Evolutionary conservation across 805 yeast species (phyloP).

Genomic region (Suhomyces prunicola): DNA sequence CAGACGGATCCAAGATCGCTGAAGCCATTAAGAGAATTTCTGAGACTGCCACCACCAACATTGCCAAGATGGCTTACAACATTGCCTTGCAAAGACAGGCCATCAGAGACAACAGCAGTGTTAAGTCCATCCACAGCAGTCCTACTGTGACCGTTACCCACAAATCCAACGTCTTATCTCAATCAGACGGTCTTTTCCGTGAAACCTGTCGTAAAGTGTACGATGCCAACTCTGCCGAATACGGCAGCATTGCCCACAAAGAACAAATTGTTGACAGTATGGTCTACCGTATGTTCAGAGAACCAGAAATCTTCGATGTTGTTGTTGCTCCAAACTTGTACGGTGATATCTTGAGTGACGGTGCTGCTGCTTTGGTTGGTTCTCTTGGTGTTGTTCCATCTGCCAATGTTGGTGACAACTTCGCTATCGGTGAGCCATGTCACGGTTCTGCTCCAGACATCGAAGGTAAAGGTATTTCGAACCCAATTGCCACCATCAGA

Average conservation of each 20-base stretch:
- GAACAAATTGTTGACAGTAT: constrained; percentile 99
- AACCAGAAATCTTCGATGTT: constrained; percentile 95
- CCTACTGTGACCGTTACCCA: constrained; percentile 90
- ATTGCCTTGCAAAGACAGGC: constrained; percentile 89
- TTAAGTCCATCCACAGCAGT: constrained; percentile 31
- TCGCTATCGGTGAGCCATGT: constrained; percentile 98
- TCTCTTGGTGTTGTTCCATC: constrained; percentile 97
- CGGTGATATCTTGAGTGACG: constrained; percentile 95
- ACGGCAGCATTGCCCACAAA: constrained; percentile 61
- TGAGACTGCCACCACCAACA: constrained; percentile 79
- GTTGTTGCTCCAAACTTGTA: constrained; percentile 98
- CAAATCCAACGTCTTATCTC: constrained; percentile 91
- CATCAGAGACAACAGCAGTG: constrained; percentile 56
- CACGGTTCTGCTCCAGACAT: constrained; percentile 99
- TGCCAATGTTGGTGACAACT: constrained; percentile 94
- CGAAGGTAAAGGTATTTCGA: constrained; percentile 90
- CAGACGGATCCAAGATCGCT: constrained; percentile 86
- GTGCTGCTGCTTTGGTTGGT: constrained; percentile 98
- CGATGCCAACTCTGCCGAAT: constrained; percentile 55
- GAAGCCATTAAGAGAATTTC: constrained; percentile 97
- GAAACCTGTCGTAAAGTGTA: constrained; percentile 71
- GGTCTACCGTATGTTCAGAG: constrained; percentile 99
- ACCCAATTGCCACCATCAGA: constrained; percentile 97
- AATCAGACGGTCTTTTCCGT: constrained; percentile 93
- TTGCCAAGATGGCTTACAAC: constrained; percentile 87